phyloP scores from a whole-genome alignment of 2,329 filamentous ascomycete genomes.

The Alternaria sp. region DNA sequence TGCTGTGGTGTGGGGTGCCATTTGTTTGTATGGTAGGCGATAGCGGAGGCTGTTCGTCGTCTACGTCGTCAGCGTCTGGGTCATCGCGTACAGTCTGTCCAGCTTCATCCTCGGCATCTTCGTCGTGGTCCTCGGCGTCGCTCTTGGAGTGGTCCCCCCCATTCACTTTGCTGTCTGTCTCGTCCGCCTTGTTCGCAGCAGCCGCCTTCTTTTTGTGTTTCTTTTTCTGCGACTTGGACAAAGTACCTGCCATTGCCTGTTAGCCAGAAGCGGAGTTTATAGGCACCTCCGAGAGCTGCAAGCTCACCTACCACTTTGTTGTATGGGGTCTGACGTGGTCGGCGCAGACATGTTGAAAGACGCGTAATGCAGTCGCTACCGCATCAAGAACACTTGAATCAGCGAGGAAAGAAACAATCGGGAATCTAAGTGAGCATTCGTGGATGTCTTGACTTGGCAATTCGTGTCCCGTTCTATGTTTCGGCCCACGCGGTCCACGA shows the following conservation, averaged over 20 bases:
- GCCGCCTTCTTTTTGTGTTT: slow-evolving; percentile 51
- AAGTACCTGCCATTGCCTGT: slow-evolving; percentile 32
- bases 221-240: slow-evolving; percentile 52
- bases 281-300: slow-evolving; percentile 26
- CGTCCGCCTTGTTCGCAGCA: slow-evolving; percentile 36
- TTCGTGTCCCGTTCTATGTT: slow-evolving; percentile 47
- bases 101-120: slow-evolving; percentile 41
- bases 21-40: slow-evolving; percentile 43
- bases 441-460: slow-evolving; percentile 45
- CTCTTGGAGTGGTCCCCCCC: slow-evolving; percentile 35
- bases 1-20: slow-evolving; percentile 45
- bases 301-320: slow-evolving; percentile 48
- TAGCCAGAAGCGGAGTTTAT: slow-evolving; percentile 27
- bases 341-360: slow-evolving; percentile 40
- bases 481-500: slow-evolving; percentile 30
- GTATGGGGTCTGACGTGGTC: slow-evolving; percentile 38
- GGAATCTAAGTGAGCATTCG: slow-evolving; percentile 33
- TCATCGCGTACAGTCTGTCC: slow-evolving; percentile 47
- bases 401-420: slow-evolving; percentile 5
- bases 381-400: slow-evolving; percentile 10
- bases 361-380: slow-evolving; percentile 19
- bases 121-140: slow-evolving; percentile 39
- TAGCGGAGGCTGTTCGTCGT: slow-evolving; percentile 44
- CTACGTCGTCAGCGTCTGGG: slow-evolving; percentile 46
- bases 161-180: slow-evolving; percentile 36